These are phyloP conservation scores for Phytophthora tentaculata DNA, from an alignment of 352 stramenopile genomes.

Conservation along the genomic window DNA sequence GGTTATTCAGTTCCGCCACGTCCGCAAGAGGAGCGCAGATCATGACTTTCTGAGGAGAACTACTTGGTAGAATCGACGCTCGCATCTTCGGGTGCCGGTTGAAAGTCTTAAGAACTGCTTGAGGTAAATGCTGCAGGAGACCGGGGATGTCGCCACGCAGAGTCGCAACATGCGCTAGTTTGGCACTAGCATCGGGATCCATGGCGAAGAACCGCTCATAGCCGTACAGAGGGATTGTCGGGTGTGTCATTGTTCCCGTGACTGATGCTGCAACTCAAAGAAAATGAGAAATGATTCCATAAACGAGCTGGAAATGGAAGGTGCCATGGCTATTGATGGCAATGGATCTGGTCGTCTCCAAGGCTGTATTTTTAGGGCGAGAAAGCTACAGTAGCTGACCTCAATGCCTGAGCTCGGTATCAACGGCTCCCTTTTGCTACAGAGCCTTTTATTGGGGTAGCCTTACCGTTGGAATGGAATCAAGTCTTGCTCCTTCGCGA, in stretches of 20 bases:
- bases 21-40: constrained; percentile 55
- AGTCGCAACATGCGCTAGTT: constrained; percentile 58
- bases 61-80: constrained; percentile 44
- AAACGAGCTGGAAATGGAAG: not conserved
- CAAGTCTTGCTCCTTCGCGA: constrained; percentile 35
- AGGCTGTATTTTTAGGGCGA: constrained; percentile 33
- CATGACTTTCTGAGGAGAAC: constrained; percentile 54
- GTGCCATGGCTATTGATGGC: constrained; percentile 9
- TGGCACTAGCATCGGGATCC: constrained; percentile 47
- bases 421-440: constrained; percentile 15
- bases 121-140: constrained; percentile 45
- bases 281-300: constrained; percentile 29
- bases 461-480: constrained; percentile 19
- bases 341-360: constrained; percentile 8
- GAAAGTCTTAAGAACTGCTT: constrained; percentile 55
- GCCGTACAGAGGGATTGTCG: constrained; percentile 60
- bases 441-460: not conserved
- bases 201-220: constrained; percentile 80
- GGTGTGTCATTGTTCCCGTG: constrained; percentile 34
- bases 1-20: constrained; percentile 43
- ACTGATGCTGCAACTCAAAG: not conserved
- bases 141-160: constrained; percentile 49
- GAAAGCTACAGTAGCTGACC: constrained; percentile 1
- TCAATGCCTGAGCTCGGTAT: constrained; percentile 18
- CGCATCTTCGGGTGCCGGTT: constrained; percentile 72